These are phyloP conservation scores for Biscogniauxia marginata DNA, from an alignment of 2,329 filamentous ascomycete species.

Conservation along the genomic window DNA sequence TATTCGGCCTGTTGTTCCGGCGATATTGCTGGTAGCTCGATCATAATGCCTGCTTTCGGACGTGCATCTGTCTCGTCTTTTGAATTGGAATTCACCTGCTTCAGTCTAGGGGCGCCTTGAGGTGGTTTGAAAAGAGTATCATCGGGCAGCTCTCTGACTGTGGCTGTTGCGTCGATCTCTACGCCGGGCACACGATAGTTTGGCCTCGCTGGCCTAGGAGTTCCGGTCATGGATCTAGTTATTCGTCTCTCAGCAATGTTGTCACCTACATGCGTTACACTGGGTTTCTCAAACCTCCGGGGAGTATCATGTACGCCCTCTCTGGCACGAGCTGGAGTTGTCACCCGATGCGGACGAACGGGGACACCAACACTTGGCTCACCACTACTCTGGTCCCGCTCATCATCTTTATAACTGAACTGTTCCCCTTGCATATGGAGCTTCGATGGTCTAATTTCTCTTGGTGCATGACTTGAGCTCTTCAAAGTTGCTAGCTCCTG, in stretches of 20 bases:
- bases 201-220: neutral
- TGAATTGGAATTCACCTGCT: neutral
- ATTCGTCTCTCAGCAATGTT: constrained; percentile 6
- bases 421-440: neutral
- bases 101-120: neutral
- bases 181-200: neutral
- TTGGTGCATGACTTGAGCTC: constrained; percentile 21
- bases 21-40: constrained; percentile 16
- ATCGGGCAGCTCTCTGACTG: neutral
- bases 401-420: neutral
- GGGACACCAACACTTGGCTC: constrained; percentile 12
- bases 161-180: neutral
- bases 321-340: neutral
- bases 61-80: neutral
- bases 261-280: constrained; percentile 3
- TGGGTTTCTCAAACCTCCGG: constrained; percentile 2
- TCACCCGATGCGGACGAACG: neutral
- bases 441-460: neutral
- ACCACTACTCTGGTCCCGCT: neutral
- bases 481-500: constrained; percentile 22
- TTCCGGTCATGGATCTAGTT: constrained; percentile 3
- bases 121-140: neutral
- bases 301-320: neutral
- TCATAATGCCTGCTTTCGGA: constrained; percentile 5
- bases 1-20: constrained; percentile 11